Evolutionary conservation across 768 basidiomycete species (phyloP), one percentile per base, ranked within the genome.

Genomic region (Trametes cubensis): DNA sequence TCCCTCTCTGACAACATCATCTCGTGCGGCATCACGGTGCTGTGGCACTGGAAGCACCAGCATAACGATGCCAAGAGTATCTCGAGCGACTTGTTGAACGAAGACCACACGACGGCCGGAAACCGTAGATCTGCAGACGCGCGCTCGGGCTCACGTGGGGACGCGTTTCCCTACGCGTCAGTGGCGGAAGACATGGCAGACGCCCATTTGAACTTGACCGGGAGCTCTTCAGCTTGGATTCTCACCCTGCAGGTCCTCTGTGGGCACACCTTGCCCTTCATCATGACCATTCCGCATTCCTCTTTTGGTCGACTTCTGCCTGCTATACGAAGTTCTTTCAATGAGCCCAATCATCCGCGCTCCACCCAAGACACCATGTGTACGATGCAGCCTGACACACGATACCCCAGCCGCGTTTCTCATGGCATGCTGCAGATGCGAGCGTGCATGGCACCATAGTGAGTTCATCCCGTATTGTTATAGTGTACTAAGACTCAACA

Each of bases 381-480:
- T 58, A 4, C 56, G 61, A 21, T 67, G 66, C 55, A 57, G 46
- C 28, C 48, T 48, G 30, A 57, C 41, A 11, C 58, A 65, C 23
- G 50, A 62, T 30, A 65, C 44, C 2, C 63, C 66, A 1, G 50
- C 46, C 1, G 60, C 61, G 4, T 62, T 67, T 44, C 55, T 67
- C 1, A 47, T 67, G 26, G 58, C 52, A 10, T 67, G 66, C 55
- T 46, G 38, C 30, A 60, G 28, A 50, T 67, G 66, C 55, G 49
- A 58, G 39, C 63, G 66, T 28, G 50, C 51, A 30, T 67, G 66
- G 66, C 66, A 67, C 34, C 63, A 67, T 26, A 41, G 66, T 67
- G 15, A 30, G 63, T 53, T 38, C 55, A n/a, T 38, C 13, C 17
- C 14, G 49, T 39, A n/a, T 21, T 34, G 18, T 15, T 4, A 11